Evolutionary conservation across 2,329 filamentous ascomycete species (phyloP).

Genomic region (Fusarium stilboides): DNA sequence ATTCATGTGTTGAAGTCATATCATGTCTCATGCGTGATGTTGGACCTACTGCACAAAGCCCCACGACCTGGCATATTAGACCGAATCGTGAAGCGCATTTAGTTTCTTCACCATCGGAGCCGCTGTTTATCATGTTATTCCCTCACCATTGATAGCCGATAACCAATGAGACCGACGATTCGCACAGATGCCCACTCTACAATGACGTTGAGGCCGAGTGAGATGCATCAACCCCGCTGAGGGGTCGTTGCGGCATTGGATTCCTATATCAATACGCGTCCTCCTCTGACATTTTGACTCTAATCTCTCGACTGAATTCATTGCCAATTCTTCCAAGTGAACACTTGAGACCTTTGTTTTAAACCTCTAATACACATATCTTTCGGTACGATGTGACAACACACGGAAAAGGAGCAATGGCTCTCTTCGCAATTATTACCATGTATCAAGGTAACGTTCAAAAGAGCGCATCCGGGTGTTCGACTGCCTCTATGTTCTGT

Average conservation of each 20-base stretch:
- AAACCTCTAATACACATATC: neutral
- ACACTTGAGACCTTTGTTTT: slow-evolving; percentile 4
- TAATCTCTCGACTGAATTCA: slow-evolving; percentile 17
- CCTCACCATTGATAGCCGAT: slow-evolving; percentile 24
- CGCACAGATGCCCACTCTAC: slow-evolving; percentile 24
- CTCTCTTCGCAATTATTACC: slow-evolving; percentile 48
- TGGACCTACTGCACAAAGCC: slow-evolving; percentile 28
- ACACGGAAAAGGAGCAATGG: slow-evolving; percentile 44
- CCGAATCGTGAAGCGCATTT: slow-evolving; percentile 12
- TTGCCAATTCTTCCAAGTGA: neutral
- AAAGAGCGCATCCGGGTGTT: slow-evolving; percentile 65
- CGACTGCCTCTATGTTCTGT: slow-evolving; percentile 44
- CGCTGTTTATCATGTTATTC: slow-evolving; percentile 25
- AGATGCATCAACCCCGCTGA: slow-evolving; percentile 44
- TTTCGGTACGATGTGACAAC: slow-evolving; percentile 50
- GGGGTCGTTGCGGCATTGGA: slow-evolving; percentile 23
- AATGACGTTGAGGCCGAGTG: slow-evolving; percentile 37
- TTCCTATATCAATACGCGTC: slow-evolving; percentile 34
- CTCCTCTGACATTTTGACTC: slow-evolving; percentile 2
- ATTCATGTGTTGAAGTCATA: slow-evolving; percentile 5
- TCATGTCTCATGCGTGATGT: slow-evolving; percentile 8
- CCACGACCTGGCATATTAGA: slow-evolving; percentile 17
- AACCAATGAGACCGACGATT: slow-evolving; percentile 37
- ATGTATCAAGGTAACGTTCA: slow-evolving; percentile 63
- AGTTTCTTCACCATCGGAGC: slow-evolving; percentile 5